Conservation (phyloP, 177 flowering plant species). For the Telopea speciosissima region DNA sequence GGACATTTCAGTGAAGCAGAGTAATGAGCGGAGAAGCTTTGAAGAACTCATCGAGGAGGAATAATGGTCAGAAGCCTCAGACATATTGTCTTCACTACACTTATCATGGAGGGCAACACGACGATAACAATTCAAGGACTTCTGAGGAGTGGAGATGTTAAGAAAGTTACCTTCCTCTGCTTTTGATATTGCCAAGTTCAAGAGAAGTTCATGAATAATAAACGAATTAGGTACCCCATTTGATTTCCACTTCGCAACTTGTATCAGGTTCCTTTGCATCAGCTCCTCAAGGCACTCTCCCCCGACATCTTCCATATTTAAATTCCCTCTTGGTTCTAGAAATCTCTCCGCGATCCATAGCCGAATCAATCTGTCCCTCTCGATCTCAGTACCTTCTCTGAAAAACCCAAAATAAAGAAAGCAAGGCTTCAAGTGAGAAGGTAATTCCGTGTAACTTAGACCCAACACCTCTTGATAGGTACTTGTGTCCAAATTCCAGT, state of each 20-base stretch:
- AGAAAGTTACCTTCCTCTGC: too few relatives aligned
- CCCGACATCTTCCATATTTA: slow-evolving; percentile 5
- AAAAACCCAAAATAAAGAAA: slow-evolving; percentile 14
- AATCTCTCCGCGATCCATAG: slow-evolving; percentile 14
- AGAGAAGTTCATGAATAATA: too few relatives aligned
- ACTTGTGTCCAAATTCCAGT: not conserved
- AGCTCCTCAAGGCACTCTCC: not conserved
- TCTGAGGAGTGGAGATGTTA: too few relatives aligned
- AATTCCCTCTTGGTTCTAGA: not conserved
- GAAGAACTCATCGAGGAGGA: not conserved
- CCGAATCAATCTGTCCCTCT: slow-evolving; percentile 2
- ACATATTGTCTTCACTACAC: too few relatives aligned
- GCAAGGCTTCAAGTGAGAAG: slow-evolving; percentile 9
- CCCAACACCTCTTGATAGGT: not conserved
- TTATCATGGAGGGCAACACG: not conserved
- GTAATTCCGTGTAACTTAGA: slow-evolving; percentile 11
- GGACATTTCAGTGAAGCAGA: not conserved
- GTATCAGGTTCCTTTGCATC: too few relatives aligned
- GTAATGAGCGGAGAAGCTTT: slow-evolving; percentile 2
- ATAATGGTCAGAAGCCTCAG: too few relatives aligned
- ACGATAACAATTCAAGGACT: too few relatives aligned
- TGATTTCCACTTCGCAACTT: too few relatives aligned
- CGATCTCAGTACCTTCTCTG: not conserved
- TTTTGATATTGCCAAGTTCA: too few relatives aligned
- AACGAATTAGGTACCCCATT: too few relatives aligned